Evolutionary conservation across 2,329 filamentous ascomycete genomes (phyloP).

Genomic region (Colletotrichum sp.): DNA sequence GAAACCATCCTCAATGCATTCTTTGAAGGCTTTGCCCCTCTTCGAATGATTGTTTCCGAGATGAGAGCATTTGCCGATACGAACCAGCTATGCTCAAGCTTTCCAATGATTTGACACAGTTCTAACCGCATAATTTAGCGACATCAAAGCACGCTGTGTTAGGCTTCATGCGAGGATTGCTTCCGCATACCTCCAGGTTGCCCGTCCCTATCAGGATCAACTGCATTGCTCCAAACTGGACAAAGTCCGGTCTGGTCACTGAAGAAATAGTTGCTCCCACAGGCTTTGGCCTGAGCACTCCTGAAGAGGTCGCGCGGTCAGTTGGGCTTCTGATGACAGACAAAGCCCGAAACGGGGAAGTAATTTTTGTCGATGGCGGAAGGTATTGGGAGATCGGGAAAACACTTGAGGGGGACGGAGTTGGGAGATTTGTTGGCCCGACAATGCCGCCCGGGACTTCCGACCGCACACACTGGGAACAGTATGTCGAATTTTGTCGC

Average conservation of each 20-base stretch:
- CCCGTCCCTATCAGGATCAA: background rate
- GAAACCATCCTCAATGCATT: background rate
- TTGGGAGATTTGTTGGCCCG: background rate
- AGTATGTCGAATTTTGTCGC: background rate
- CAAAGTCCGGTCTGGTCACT: background rate
- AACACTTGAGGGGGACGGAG: background rate
- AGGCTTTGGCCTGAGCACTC: background rate
- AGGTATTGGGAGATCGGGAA: background rate
- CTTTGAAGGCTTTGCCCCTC: background rate
- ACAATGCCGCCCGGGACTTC: background rate
- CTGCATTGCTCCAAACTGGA: background rate
- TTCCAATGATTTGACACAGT: background rate
- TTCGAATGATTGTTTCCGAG: background rate
- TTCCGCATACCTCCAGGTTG: background rate
- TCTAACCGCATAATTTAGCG: background rate
- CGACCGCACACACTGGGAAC: background rate
- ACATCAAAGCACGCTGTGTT: background rate
- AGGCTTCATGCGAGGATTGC: background rate
- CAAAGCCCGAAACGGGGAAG: background rate
- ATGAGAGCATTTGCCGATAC: background rate
- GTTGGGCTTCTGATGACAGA: background rate
- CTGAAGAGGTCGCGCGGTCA: background rate
- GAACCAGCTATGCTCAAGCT: background rate
- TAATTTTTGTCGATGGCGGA: background rate
- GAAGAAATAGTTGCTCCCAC: background rate